Evolutionary conservation across 2,329 filamentous ascomycete species (phyloP), one percentile per base, ranked within the genome.

Genomic region (Pseudocercospora pini-densiflorae): DNA sequence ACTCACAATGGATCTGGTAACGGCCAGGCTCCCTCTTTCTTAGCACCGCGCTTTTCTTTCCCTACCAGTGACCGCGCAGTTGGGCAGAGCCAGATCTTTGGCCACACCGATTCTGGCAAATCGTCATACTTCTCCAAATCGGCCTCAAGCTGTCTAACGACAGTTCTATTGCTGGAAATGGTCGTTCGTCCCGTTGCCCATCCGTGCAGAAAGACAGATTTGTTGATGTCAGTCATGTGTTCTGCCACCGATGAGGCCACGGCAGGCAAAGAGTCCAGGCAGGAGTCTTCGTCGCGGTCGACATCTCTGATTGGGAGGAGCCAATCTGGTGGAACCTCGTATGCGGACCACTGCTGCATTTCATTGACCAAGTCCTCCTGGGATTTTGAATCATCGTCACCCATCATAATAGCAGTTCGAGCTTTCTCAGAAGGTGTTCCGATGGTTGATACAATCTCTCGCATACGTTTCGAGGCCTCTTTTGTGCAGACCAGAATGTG

Each of bases 151-250:
- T 89, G 85, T 70, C 87, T 90, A 23, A 87, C 86, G 53, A 90
- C 88, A 1, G 86, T 86, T 23, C 86, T 84, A 74, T 94, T 93
- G 68, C 89, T 90, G 2, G 90, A 92, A 60, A 94, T 79, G 0
- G 90, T 93, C 1, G 89, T 91, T 27, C 86, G 75, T 0, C 84
- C 81, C 8, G 81, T 79, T 9, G 83, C 83, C 91, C 91, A 94
- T 16, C 91, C 91, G 73, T 89, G 88, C 61, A 91, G 81, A 74
- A 93, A 92, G 8, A 92, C 90, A 21, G 89, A 89, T n/a, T 84
- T 79, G 72, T 92, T 93, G 64, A 91, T 87, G 12, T 82, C 78
- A 0, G 86, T 88, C 60, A 91, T 80, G 5, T 82, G 79, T 8
- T 80, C 71, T 5, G 75, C 81, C 61, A 84, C 83, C 70, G 73